phyloP scores from a whole-genome alignment of 2,329 filamentous ascomycete genomes.

The Aspergillus pseudoterreus region DNA sequence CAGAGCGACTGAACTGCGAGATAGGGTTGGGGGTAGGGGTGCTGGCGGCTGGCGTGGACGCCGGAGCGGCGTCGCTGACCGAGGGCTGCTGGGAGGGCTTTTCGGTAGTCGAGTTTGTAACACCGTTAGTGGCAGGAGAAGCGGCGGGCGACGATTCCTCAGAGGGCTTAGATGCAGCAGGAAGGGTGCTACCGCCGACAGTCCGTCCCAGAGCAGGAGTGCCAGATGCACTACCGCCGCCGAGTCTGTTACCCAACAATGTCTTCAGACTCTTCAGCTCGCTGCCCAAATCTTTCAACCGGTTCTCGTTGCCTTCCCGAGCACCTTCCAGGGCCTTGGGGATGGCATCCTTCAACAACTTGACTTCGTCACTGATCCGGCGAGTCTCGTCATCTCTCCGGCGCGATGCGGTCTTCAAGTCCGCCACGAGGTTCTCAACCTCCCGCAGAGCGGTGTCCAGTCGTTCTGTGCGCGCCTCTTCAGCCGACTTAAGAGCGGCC shows the following conservation, averaged over 20 bases:
- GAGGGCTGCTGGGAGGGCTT: slow-evolving; percentile 23
- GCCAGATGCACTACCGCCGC: slow-evolving; percentile 30
- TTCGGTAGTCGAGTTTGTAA: slow-evolving; percentile 23
- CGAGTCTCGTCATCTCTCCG: slow-evolving; percentile 84
- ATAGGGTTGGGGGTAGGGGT: slow-evolving; percentile 45
- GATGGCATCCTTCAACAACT: slow-evolving; percentile 75
- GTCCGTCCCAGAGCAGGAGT: slow-evolving; percentile 30
- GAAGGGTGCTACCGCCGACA: slow-evolving; percentile 21
- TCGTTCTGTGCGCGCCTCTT: slow-evolving; percentile 77
- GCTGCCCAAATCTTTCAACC: slow-evolving; percentile 77
- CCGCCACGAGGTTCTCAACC: slow-evolving; percentile 75
- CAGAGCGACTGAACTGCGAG: slow-evolving; percentile 48
- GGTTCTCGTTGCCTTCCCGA: slow-evolving; percentile 74
- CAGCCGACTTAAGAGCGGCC: slow-evolving; percentile 77
- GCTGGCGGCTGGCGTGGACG: slow-evolving; percentile 28
- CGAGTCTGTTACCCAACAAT: slow-evolving; percentile 65
- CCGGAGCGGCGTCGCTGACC: slow-evolving; percentile 19
- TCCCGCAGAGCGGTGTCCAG: slow-evolving; percentile 78
- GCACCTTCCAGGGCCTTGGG: slow-evolving; percentile 86
- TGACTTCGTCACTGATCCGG: slow-evolving; percentile 80
- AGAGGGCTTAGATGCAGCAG: slow-evolving; percentile 2
- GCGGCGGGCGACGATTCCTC: slow-evolving; percentile 1
- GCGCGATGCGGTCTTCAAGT: slow-evolving; percentile 76
- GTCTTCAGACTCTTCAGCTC: slow-evolving; percentile 93
- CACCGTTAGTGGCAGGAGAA: slow-evolving; percentile 22